Evolutionary conservation across 257 asterid genomes (phyloP).

Genomic region (Linderniella brevidens): DNA sequence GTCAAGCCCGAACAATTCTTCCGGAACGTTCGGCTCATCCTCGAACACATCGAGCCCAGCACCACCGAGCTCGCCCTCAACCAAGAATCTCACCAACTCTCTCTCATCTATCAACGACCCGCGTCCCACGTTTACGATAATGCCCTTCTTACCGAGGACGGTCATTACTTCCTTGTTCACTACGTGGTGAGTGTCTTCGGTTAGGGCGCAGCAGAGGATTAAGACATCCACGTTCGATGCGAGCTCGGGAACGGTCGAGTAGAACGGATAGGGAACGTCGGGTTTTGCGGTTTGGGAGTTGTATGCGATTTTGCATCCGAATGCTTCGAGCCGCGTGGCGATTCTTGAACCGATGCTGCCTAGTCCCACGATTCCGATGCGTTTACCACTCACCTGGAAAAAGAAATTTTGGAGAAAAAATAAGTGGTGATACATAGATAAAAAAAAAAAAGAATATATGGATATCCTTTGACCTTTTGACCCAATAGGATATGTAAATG

Average conservation of each 20-base stretch:
- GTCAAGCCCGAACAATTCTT: slow-evolving; percentile 24
- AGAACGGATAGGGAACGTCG: slow-evolving; percentile 23
- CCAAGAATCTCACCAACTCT: slow-evolving; percentile 45
- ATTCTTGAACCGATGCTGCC: slow-evolving; percentile 77
- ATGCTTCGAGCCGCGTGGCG: slow-evolving; percentile 61
- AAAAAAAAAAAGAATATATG: too few species aligned
- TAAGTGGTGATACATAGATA: too few species aligned
- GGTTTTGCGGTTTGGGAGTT: slow-evolving; percentile 38
- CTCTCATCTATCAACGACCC: slow-evolving; percentile 47
- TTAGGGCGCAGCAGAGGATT: slow-evolving; percentile 40
- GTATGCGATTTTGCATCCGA: slow-evolving; percentile 46
- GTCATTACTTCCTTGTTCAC: slow-evolving; percentile 39
- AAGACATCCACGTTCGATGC: slow-evolving; percentile 48
- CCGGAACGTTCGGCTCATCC: slow-evolving; percentile 46
- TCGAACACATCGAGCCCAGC: slow-evolving; percentile 65
- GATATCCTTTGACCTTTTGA: too few species aligned
- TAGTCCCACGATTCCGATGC: slow-evolving; percentile 57
- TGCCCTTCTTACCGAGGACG: slow-evolving; percentile 39
- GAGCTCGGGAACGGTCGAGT: slow-evolving; percentile 25
- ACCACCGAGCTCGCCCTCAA: slow-evolving; percentile 44
- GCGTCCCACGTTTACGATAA: slow-evolving; percentile 46
- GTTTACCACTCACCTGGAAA: slow-evolving; percentile 51
- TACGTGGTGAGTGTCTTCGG: slow-evolving; percentile 37
- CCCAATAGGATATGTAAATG: too few species aligned
- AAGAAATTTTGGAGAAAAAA: slow-evolving; percentile 7